Conservation (phyloP, 257 asterid species). For the Solanum raphanifolium region DNA sequence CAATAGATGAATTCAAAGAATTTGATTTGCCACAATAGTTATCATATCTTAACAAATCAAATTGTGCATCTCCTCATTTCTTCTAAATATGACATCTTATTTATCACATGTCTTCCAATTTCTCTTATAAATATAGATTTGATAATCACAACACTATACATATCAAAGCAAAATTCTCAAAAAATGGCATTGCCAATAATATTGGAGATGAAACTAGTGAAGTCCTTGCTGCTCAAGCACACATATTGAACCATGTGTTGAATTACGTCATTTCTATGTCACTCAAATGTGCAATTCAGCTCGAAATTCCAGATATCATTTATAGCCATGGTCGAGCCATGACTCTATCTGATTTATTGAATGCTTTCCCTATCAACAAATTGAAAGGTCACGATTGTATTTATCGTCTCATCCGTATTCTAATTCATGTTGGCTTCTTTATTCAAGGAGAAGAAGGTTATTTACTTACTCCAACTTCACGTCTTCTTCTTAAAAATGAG, state of each 20-base stretch:
- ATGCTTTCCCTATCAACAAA: too few species aligned
- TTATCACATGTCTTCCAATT: not conserved
- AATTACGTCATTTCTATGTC: not conserved
- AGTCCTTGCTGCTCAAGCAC: conserved; percentile 15
- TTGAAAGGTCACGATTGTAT: too few species aligned
- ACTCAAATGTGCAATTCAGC: not conserved
- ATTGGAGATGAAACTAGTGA: not conserved
- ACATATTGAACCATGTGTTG: conserved; percentile 9
- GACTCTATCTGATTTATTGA: too few species aligned
- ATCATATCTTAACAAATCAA: not conserved
- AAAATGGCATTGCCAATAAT: not conserved
- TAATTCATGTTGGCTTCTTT: too few species aligned
- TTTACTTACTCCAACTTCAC: too few species aligned
- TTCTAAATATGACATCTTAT: not conserved
- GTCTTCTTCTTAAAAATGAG: too few species aligned
- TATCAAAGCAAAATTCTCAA: not conserved
- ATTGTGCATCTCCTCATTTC: not conserved
- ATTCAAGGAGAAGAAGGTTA: too few species aligned
- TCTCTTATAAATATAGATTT: not conserved
- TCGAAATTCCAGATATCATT: not conserved
- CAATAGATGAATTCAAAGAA: not conserved
- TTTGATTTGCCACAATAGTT: not conserved
- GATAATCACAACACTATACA: not conserved
- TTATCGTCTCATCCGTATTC: too few species aligned
- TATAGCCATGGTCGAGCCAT: not conserved